Evolutionary conservation across 179 eudicot genomes (phyloP).

Genomic region (Heliamphora pulchella): DNA sequence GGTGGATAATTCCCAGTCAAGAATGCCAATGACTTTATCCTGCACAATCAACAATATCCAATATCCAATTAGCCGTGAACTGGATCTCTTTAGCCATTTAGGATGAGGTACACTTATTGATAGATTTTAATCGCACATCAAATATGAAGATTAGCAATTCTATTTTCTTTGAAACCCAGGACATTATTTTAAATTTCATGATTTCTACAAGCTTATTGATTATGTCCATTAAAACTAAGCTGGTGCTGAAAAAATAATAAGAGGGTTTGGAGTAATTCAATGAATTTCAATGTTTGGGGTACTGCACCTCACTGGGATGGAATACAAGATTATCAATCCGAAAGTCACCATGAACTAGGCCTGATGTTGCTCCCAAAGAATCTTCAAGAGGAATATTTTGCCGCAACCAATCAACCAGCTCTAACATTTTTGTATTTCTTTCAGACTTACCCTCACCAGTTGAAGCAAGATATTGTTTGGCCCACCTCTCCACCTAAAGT

Average conservation of each 20-base stretch:
- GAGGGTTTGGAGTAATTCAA: not conserved
- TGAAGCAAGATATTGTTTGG: constrained; percentile 70
- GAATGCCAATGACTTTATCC: constrained; percentile 94
- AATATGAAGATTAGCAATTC: not conserved
- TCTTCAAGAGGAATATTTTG: constrained; percentile 72
- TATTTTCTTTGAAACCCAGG: not conserved
- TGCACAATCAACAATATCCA: constrained; percentile 29
- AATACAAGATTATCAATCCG: constrained; percentile 94
- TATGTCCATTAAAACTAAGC: constrained; percentile 5
- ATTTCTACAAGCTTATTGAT: not conserved
- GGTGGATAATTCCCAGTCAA: constrained; percentile 97
- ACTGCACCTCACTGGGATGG: constrained; percentile 79
- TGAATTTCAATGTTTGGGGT: not conserved
- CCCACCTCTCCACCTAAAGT: constrained; percentile 88
- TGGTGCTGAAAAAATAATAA: not conserved
- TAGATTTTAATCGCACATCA: not conserved
- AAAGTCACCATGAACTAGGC: constrained; percentile 96
- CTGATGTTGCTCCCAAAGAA: constrained; percentile 60
- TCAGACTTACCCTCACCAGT: constrained; percentile 72
- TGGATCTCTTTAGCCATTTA: not conserved
- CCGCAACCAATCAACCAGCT: constrained; percentile 66
- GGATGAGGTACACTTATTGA: not conserved
- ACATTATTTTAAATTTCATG: not conserved
- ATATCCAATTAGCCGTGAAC: not conserved
- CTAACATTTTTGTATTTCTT: constrained; percentile 78